Base-by-base conservation (phyloP, 306 rosid genomes). In the Hippophae rhamnoides region DNA sequence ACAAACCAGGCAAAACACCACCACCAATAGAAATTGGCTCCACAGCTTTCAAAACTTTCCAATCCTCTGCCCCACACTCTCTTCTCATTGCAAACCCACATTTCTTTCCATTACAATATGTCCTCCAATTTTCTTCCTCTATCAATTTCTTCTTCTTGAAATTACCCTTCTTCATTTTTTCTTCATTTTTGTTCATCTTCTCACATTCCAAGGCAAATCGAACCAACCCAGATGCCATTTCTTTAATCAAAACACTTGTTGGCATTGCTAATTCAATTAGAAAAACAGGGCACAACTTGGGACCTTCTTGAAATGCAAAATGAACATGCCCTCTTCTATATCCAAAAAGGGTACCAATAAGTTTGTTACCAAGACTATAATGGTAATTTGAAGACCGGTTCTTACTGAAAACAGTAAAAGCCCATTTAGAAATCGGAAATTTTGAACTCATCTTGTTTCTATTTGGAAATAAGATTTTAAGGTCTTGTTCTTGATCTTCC, bases 311-410 rank as follows among this genome's bases (percentile, higher is more conserved):
- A 55, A 92, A 80, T 0, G 95, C 87, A 23, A 92, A 66, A 47
- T 80, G 90, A 6, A 81, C 99, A 13, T 84, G 93, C 2, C 95
- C 96, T 1, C 93, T 77, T 5, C 95, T 79, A 66, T 83, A 47
- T 2, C 99, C 99, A 47, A 88, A 92, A 2, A 92, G 85, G 11
- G 96, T 88, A 0, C 96, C 99, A n/a, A 85, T 77, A n/a, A 89
- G 82, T 7, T 72, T 62, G 31, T 65, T 78, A 10, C 84, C 86
- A 0, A 80, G 60, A 7, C 69, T 23, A 0, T 81, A 71, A 47
- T 43, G 75, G 43, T 58, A 47, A 48, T 54, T 43, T 1, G 84
- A 55, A 27, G 60, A 73, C 18, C 62, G 26, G 25, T 47, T 64
- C 47, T 63, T 74, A 6, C 73, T 48, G 64, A 84, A 70, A 0